Percentiles rank a stretch among this genome's conserved stretches.
Evolutionary conservation across 225 moss, liverwort and hornwort genomes (phyloP).

Genomic region (Anthoceros angustus): DNA sequence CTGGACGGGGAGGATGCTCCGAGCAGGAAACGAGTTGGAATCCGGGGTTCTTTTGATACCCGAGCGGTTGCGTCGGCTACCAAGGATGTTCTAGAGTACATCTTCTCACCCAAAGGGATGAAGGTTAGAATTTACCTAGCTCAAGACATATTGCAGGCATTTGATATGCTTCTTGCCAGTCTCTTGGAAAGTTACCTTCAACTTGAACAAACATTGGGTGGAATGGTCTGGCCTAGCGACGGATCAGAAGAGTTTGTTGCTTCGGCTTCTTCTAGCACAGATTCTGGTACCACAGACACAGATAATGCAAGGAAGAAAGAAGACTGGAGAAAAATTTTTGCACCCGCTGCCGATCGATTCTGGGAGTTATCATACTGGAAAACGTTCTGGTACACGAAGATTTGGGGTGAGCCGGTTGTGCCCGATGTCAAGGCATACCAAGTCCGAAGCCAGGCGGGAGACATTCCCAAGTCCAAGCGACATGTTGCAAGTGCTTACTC

Average conservation of each 20-base stretch:
- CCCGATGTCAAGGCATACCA: neutral
- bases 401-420: neutral
- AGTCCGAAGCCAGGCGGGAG: neutral
- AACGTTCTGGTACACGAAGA: neutral
- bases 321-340: slow-evolving; percentile 1
- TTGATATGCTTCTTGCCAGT: slow-evolving; percentile 32
- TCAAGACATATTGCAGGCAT: slow-evolving; percentile 49
- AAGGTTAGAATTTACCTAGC: slow-evolving; percentile 51
- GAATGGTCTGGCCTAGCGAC: neutral
- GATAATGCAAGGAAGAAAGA: slow-evolving; percentile 5
- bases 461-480: neutral
- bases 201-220: neutral
- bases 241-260: neutral
- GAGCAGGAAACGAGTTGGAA: slow-evolving; percentile 42
- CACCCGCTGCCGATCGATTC: neutral
- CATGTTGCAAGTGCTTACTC: neutral
- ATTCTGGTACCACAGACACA: slow-evolving; percentile 11
- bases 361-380: neutral
- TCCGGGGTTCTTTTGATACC: slow-evolving; percentile 54
- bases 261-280: slow-evolving; percentile 7
- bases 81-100: slow-evolving; percentile 42
- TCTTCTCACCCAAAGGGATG: slow-evolving; percentile 51
- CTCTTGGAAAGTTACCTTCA: slow-evolving; percentile 6
- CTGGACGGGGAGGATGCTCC: slow-evolving; percentile 37
- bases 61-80: slow-evolving; percentile 68